Evolutionary conservation across 2,329 filamentous ascomycete genomes (phyloP).

Genomic region (Aureobasidium lini): DNA sequence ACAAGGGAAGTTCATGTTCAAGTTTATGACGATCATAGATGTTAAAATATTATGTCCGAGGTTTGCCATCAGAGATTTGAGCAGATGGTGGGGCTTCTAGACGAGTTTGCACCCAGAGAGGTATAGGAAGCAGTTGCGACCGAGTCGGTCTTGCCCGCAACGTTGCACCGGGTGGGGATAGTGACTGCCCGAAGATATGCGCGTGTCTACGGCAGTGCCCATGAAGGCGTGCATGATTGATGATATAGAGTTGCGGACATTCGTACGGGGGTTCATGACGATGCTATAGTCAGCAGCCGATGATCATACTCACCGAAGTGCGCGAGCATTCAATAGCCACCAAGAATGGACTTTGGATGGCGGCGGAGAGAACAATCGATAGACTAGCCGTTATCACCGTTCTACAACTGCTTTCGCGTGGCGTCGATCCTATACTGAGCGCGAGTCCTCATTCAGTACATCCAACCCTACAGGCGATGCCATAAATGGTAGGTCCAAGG

Average conservation of each 20-base stretch:
- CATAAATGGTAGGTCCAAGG: not conserved
- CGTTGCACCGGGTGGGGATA: not conserved
- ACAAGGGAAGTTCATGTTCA: not conserved
- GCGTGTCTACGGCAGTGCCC: no score
- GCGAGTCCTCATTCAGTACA: not conserved
- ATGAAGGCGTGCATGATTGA: not conserved
- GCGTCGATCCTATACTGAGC: not conserved
- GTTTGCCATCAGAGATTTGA: not conserved
- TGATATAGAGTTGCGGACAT: not conserved
- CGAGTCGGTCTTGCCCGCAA: constrained; percentile 2
- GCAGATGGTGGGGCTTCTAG: not conserved
- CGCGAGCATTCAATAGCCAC: not conserved
- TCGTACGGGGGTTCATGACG: not conserved
- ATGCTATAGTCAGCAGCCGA: not conserved
- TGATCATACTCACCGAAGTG: no score
- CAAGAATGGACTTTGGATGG: not conserved
- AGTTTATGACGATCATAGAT: not conserved
- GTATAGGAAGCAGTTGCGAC: not conserved
- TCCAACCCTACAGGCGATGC: not conserved
- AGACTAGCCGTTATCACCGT: constrained; percentile 4
- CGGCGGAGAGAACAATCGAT: constrained; percentile 2
- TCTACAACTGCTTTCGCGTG: not conserved
- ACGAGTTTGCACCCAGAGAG: not conserved
- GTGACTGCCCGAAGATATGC: not conserved
- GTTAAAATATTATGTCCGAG: not conserved